Conservation (phyloP, 257 asterid species). For the Gentiana dahurica region DNA sequence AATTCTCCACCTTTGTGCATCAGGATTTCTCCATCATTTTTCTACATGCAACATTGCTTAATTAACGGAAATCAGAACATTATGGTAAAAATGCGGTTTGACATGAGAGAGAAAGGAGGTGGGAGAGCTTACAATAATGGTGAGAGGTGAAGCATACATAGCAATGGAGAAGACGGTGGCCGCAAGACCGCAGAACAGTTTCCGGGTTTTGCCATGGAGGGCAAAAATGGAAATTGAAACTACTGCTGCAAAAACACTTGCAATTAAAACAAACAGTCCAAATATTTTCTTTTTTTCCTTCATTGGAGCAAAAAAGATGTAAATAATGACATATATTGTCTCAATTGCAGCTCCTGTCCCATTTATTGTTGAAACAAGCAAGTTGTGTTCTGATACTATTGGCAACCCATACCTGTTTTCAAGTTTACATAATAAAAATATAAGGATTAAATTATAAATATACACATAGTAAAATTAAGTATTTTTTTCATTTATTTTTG, state of each 20-base stretch:
- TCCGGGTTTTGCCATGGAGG: conserved; percentile 25
- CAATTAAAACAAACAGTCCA: too few relatives aligned
- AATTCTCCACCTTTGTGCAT: not conserved
- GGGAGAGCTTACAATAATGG: conserved; percentile 36
- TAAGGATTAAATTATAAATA: not conserved
- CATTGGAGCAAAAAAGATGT: conserved; percentile 44
- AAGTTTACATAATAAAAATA: not conserved
- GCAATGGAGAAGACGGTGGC: too few relatives aligned
- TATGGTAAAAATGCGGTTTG: too few relatives aligned
- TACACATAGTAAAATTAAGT: not conserved
- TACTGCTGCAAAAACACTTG: too few relatives aligned
- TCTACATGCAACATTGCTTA: not conserved
- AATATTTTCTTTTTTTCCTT: conserved; percentile 48
- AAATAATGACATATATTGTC: too few relatives aligned
- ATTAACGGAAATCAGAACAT: too few relatives aligned
- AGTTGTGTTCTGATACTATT: conserved; percentile 5
- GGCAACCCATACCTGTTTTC: conserved; percentile 68
- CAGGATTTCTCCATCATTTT: not conserved
- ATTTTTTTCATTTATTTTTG: too few relatives aligned
- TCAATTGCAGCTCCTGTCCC: too few relatives aligned
- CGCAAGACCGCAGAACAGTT: conserved; percentile 36
- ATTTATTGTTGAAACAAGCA: too few relatives aligned
- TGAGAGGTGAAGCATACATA: too few relatives aligned
- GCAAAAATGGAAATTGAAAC: too few relatives aligned
- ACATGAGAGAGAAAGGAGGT: not conserved